Evolutionary conservation across 2,329 filamentous ascomycete species (phyloP).

Genomic region (Alternaria angustiovoidea): DNA sequence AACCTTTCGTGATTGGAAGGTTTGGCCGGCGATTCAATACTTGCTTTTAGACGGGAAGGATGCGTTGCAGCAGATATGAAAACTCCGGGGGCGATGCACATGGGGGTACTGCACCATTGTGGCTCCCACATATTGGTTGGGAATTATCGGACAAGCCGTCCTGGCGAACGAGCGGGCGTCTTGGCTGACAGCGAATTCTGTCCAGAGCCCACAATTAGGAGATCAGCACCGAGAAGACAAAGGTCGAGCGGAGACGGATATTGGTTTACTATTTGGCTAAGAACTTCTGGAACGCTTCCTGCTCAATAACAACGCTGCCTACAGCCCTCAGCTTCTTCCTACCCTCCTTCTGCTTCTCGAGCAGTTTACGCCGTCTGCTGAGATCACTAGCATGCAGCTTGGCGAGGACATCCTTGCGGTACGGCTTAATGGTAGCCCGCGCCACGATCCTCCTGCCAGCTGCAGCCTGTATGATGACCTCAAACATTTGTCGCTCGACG

Average conservation of each 20-base stretch:
- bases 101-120: background rate
- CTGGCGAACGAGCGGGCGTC: background rate
- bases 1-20: background rate
- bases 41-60: background rate
- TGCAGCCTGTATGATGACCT: conserved; percentile 92
- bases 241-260: conserved; percentile 5
- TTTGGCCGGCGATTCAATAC: background rate
- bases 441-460: conserved; percentile 85
- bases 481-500: conserved; percentile 96
- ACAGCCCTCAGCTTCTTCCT: conserved; percentile 84
- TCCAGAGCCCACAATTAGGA: background rate
- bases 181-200: background rate
- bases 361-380: conserved; percentile 79
- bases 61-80: background rate
- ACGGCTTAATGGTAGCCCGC: conserved; percentile 93
- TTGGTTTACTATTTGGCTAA: conserved; percentile 69
- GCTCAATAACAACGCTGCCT: conserved; percentile 93
- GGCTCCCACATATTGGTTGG: background rate
- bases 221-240: background rate
- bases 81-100: background rate
- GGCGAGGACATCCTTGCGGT: conserved; percentile 90
- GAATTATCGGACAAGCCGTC: background rate
- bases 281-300: conserved; percentile 94
- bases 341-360: conserved; percentile 97
- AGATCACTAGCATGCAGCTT: conserved; percentile 95